Evolutionary conservation across 805 yeast species (phyloP).

Genomic region (Starmerella bacillaris): DNA sequence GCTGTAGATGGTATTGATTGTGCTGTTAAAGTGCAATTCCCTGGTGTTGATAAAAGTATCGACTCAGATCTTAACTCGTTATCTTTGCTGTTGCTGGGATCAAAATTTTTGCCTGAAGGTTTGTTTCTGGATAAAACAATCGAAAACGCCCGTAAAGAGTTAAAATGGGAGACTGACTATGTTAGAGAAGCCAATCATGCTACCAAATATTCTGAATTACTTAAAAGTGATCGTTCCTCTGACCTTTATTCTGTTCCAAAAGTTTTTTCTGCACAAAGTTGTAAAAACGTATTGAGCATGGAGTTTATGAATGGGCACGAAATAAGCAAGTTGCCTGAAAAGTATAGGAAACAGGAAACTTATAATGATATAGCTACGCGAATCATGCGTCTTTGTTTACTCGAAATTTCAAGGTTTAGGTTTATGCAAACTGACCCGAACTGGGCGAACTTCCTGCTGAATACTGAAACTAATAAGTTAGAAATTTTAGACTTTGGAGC

Average conservation of each 20-base stretch:
- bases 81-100: slow-evolving; percentile 65
- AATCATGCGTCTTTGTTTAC: slow-evolving; percentile 70
- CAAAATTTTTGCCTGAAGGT: slow-evolving; percentile 76
- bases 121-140: slow-evolving; percentile 79
- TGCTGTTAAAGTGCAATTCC: slow-evolving; percentile 92
- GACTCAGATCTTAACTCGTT: slow-evolving; percentile 86
- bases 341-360: slow-evolving; percentile 44
- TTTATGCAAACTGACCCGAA: slow-evolving; percentile 99
- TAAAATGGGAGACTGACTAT: slow-evolving; percentile 97
- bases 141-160: slow-evolving; percentile 79
- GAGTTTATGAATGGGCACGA: slow-evolving; percentile 69
- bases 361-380: slow-evolving; percentile 67
- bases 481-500: slow-evolving; percentile 94
- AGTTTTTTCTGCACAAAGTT: slow-evolving; percentile 60
- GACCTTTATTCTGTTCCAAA: slow-evolving; percentile 50
- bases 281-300: slow-evolving; percentile 78
- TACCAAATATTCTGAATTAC: slow-evolving; percentile 44
- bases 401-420: slow-evolving; percentile 65
- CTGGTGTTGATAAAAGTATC: slow-evolving; percentile 85
- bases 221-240: slow-evolving; percentile 33
- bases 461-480: slow-evolving; percentile 47
- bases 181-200: slow-evolving; percentile 69
- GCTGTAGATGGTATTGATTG: slow-evolving; percentile 42
- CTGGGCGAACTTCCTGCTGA: slow-evolving; percentile 93
- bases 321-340: slow-evolving; percentile 25